phyloP scores from a whole-genome alignment of 768 basidiomycete genomes.

The Tylopilus cervinicoccineus region DNA sequence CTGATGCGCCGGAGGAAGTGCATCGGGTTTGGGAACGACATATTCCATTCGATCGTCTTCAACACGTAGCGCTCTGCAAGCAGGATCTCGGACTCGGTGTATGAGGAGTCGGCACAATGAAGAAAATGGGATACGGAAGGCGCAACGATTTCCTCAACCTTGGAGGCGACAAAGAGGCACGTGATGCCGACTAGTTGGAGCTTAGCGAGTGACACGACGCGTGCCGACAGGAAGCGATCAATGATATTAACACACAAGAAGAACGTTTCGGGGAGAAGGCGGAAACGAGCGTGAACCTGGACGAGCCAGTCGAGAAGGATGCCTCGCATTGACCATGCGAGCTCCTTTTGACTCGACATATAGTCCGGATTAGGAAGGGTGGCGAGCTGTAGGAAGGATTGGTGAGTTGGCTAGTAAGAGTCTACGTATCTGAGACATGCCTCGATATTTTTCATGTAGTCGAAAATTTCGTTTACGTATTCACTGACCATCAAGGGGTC shows the following conservation, averaged over 20 bases:
- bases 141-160: conserved; percentile 90
- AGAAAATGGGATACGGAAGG: conserved; percentile 82
- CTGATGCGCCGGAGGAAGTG: conserved; percentile 84
- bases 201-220: conserved; percentile 62
- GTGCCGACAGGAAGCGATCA: conserved; percentile 59
- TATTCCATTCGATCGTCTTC: conserved; percentile 80
- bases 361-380: conserved; percentile 85
- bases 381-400: conserved; percentile 43
- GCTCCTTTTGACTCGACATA: conserved; percentile 77
- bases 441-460: conserved; percentile 85
- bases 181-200: conserved; percentile 90
- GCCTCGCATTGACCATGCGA: conserved; percentile 87
- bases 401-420: not conserved
- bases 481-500: conserved; percentile 98
- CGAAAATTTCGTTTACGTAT: conserved; percentile 91
- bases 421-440: conserved; percentile 37
- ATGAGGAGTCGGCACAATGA: conserved; percentile 73
- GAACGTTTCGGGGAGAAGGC: conserved; percentile 84
- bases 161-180: conserved; percentile 83
- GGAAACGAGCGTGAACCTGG: conserved; percentile 85
- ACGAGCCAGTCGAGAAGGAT: conserved; percentile 93
- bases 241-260: conserved; percentile 88
- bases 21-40: conserved; percentile 85
- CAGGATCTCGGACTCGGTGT: conserved; percentile 74
- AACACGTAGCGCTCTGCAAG: conserved; percentile 88